These are phyloP conservation scores for Backusella westeae DNA, from an alignment of 192 early-diverging fungal genomes.

Conservation along the genomic window DNA sequence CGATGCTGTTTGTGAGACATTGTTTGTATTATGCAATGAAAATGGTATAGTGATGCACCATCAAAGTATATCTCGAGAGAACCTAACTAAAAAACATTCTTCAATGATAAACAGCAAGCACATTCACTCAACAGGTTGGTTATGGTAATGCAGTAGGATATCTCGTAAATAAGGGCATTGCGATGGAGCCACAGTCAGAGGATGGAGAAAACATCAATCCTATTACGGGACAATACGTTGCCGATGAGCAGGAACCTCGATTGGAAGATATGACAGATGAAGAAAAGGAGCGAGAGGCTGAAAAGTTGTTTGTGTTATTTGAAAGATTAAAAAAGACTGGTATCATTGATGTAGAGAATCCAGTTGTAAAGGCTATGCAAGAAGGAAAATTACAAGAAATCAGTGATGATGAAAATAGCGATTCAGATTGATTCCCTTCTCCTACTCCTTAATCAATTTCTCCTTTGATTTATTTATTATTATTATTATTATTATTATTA, in stretches of 20 bases:
- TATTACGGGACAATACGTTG: conserved; percentile 79
- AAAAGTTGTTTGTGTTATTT: conserved; percentile 90
- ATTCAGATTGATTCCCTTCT: background rate
- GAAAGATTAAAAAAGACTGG: conserved; percentile 92
- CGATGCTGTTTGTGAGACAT: conserved; percentile 58
- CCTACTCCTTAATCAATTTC: background rate
- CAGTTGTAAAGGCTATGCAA: conserved; percentile 56
- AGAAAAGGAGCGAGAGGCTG: conserved; percentile 94
- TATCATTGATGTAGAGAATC: conserved; percentile 79
- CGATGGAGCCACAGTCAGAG: conserved; percentile 36
- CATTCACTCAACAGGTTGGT: conserved; percentile 71
- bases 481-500: background rate
- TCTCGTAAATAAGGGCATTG: conserved; percentile 71
- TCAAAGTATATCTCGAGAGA: background rate
- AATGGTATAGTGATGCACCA: conserved; percentile 48
- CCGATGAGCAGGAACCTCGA: conserved; percentile 39
- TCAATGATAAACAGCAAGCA: conserved; percentile 42
- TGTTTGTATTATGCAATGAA: conserved; percentile 70
- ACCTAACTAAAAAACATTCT: background rate
- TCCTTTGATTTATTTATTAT: background rate
- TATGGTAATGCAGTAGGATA: conserved; percentile 96
- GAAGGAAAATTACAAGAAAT: conserved; percentile 30
- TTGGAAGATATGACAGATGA: conserved; percentile 91
- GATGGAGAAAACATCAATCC: conserved; percentile 63
- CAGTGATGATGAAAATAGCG: conserved; percentile 10